Conservation (phyloP, 2,329 filamentous ascomycete species). For the Nemania sp. region DNA sequence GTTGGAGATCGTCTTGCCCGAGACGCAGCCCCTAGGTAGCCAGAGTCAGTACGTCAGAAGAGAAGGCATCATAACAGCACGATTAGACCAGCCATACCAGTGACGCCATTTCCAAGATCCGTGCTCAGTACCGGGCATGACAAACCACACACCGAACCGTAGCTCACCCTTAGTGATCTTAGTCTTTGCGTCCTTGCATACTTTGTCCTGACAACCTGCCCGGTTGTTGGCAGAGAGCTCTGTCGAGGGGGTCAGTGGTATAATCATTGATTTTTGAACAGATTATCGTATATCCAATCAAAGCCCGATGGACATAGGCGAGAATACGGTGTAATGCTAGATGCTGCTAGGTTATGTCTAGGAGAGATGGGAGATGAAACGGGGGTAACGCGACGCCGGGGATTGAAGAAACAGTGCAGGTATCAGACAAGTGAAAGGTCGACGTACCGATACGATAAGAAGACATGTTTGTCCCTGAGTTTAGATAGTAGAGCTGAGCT, state of each 20-base stretch:
- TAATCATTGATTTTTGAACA: constrained; percentile 17
- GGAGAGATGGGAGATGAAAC: constrained; percentile 21
- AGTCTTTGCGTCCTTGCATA: constrained; percentile 75
- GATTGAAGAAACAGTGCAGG: not conserved
- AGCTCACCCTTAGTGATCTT: constrained; percentile 86
- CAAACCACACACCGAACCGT: constrained; percentile 80
- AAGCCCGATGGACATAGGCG: not conserved
- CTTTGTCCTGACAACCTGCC: constrained; percentile 77
- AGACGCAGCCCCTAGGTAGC: constrained; percentile 82
- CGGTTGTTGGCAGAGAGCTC: constrained; percentile 78
- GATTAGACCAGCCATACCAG: constrained; percentile 70
- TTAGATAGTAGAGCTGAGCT: constrained; percentile 21
- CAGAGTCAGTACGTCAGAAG: constrained; percentile 15
- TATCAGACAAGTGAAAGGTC: constrained; percentile 1
- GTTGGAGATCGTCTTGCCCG: constrained; percentile 77
- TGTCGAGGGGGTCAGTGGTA: constrained; percentile 54
- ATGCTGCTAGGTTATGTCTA: not conserved
- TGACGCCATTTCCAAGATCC: constrained; percentile 84
- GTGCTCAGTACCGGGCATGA: constrained; percentile 63
- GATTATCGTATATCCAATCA: not conserved
- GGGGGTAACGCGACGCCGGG: constrained; percentile 13
- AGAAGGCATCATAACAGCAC: not conserved
- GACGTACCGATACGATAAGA: constrained; percentile 41
- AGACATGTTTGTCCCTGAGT: constrained; percentile 32
- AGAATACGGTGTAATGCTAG: not conserved